phyloP scores from a whole-genome alignment of 345 rosid genomes.

The Durio zibethinus region DNA sequence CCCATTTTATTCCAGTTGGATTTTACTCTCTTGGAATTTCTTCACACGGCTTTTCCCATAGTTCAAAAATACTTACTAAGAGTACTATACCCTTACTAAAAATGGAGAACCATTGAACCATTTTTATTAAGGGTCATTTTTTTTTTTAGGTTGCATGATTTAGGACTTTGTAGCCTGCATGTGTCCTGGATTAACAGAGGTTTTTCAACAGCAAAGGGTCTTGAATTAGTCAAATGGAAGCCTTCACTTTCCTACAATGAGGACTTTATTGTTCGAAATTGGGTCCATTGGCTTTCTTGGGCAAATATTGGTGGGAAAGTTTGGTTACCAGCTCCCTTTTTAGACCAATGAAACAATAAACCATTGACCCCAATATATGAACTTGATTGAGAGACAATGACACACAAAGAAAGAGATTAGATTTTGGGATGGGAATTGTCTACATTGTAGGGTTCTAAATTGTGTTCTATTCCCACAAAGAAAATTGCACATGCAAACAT shows the following conservation, averaged over 20 bases:
- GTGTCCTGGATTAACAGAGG: too few species aligned
- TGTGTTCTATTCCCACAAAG: not conserved
- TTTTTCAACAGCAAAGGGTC: not conserved
- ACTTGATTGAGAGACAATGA: conserved; percentile 11
- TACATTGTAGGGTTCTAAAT: conserved; percentile 1
- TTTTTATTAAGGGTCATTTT: not conserved
- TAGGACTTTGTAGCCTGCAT: not conserved
- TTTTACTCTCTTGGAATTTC: not conserved
- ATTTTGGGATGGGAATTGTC: not conserved
- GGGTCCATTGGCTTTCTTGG: conserved; percentile 20
- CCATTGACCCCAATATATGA: conserved; percentile 9
- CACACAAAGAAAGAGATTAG: not conserved
- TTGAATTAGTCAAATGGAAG: conserved; percentile 14
- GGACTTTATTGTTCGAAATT: conserved; percentile 13
- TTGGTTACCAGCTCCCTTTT: conserved; percentile 20
- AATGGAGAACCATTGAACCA: not conserved
- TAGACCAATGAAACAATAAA: conserved; percentile 8
- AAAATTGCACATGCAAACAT: conserved; percentile 19
- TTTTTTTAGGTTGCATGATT: not conserved
- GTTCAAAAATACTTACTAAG: not conserved
- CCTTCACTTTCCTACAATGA: conserved; percentile 8
- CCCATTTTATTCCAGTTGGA: conserved; percentile 31
- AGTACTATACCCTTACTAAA: not conserved
- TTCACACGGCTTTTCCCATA: not conserved
- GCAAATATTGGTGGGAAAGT: conserved; percentile 21